Percentiles rank a stretch among this genome's conserved stretches.
phyloP scores from a whole-genome alignment of 805 yeast species.

The Hanseniaspora occidentalis region DNA sequence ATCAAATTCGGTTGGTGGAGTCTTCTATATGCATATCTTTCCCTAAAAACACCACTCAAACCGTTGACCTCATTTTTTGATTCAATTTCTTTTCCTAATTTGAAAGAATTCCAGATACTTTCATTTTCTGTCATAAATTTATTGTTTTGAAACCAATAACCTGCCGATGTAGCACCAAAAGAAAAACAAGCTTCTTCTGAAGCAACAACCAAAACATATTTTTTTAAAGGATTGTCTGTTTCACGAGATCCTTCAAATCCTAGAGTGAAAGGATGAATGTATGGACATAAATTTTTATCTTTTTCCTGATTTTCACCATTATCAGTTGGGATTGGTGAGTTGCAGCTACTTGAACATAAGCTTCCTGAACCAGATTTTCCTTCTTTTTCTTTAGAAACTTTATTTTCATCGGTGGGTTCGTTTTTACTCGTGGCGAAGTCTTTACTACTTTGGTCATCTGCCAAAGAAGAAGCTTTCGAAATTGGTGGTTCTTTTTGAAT shows the following conservation, averaged over 20 bases:
- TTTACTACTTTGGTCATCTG: no score
- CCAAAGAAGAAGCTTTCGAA: no score
- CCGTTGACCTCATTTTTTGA: not conserved
- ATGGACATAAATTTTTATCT: no score
- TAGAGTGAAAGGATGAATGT: not conserved
- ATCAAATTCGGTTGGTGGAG: not conserved
- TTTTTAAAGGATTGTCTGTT: not conserved
- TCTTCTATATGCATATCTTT: not conserved
- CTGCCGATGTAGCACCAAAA: not conserved
- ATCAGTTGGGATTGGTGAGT: no score
- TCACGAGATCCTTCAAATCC: not conserved
- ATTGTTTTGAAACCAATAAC: not conserved
- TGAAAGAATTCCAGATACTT: not conserved
- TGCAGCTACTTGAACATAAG: no score
- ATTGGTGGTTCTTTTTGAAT: no score
- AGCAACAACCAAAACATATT: not conserved
- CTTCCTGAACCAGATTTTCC: no score
- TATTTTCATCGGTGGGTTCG: no score
- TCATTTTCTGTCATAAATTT: not conserved
- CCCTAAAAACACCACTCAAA: not conserved
- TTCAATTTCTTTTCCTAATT: not conserved
- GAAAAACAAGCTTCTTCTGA: not conserved
- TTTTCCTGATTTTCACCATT: no score
- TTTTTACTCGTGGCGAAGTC: no score
- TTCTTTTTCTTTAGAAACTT: no score